phyloP scores from a whole-genome alignment of 192 early-diverging fungal species.

The Rhizophagus sp. region DNA sequence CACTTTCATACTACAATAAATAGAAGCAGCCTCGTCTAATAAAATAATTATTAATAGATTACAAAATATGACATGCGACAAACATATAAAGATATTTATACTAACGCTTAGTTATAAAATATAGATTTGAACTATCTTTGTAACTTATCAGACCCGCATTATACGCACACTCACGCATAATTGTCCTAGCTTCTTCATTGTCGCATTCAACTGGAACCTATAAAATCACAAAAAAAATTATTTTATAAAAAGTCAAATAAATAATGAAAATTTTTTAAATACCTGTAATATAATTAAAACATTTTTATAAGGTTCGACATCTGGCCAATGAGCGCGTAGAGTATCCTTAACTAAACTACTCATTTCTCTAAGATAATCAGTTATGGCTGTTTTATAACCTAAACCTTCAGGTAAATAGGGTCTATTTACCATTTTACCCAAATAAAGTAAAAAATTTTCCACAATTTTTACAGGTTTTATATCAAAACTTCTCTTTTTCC shows the following conservation, averaged over 20 bases:
- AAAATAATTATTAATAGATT: too few relatives aligned
- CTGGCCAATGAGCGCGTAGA: not conserved
- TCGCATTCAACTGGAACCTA: conserved; percentile 22
- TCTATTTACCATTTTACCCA: not conserved
- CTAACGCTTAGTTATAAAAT: too few relatives aligned
- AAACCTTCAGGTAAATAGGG: not conserved
- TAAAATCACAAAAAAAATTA: conserved; percentile 7
- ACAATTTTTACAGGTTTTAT: not conserved
- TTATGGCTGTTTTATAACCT: not conserved
- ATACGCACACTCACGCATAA: conserved; percentile 53
- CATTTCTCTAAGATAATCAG: conserved; percentile 6
- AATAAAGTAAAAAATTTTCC: not conserved
- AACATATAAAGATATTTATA: too few relatives aligned
- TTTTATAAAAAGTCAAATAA: too few relatives aligned
- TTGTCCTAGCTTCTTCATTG: conserved; percentile 41
- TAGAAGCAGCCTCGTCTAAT: not conserved
- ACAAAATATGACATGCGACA: too few relatives aligned
- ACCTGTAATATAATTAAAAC: not conserved
- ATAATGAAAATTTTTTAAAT: not conserved
- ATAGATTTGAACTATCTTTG: too few relatives aligned
- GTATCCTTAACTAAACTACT: not conserved
- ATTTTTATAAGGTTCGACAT: not conserved
- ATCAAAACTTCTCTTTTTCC: not conserved
- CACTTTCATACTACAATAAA: not conserved
- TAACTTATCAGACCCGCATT: conserved; percentile 41